Percentiles rank a stretch among this genome's conserved stretches.
Evolutionary conservation across 768 basidiomycete genomes (phyloP).

Genomic region (Pleurotus tuoliensis): DNA sequence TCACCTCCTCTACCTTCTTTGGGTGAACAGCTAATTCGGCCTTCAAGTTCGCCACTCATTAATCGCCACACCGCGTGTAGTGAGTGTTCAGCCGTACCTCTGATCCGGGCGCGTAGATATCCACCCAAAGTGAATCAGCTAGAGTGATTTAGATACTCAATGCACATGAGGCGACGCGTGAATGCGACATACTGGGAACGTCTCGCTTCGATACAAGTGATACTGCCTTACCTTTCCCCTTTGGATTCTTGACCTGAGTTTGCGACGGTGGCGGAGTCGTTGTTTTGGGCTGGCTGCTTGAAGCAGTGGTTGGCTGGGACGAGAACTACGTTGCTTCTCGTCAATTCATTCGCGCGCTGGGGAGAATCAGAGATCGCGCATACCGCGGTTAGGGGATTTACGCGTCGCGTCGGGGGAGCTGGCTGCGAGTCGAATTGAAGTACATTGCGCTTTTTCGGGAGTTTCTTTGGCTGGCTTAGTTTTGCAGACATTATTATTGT

Average conservation of each 20-base stretch:
- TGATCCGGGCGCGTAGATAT: conserved; percentile 56
- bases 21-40: conserved; percentile 77
- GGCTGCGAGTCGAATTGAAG: conserved; percentile 11
- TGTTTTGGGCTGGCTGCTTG: background rate
- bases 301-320: background rate
- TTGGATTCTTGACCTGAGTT: background rate
- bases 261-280: conserved; percentile 5
- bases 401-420: conserved; percentile 10
- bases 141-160: background rate
- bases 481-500: too few species aligned
- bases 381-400: conserved; percentile 23
- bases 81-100: conserved; percentile 35
- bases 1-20: conserved; percentile 74
- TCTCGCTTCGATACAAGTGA: conserved; percentile 6
- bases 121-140: conserved; percentile 55
- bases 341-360: background rate
- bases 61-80: background rate
- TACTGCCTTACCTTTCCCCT: conserved; percentile 24
- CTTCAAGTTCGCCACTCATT: conserved; percentile 25
- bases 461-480: background rate
- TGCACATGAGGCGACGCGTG: background rate
- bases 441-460: background rate
- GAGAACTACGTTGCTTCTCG: conserved; percentile 1
- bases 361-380: background rate
- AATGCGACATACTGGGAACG: background rate